phyloP scores from a whole-genome alignment of 1,139 yeast genomes.

The Yamadazyma atmosphaerica region DNA sequence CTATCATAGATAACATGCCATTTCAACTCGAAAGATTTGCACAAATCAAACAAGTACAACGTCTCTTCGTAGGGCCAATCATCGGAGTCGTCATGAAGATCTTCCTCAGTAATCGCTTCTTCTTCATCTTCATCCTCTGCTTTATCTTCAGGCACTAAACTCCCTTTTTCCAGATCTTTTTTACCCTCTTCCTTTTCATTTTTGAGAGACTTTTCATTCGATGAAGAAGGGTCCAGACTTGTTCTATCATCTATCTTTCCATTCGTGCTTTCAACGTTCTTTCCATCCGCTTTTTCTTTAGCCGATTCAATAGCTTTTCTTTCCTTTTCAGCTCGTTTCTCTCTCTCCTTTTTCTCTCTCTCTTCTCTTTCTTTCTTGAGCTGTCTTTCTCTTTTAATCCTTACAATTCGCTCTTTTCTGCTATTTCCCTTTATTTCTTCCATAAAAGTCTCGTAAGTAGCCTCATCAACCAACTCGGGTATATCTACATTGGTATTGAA shows the following conservation, averaged over 20 bases:
- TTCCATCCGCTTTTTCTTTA: slow-evolving; percentile 5
- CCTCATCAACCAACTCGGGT: slow-evolving; percentile 66
- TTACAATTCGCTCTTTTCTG: slow-evolving; percentile 21
- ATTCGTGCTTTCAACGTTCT: no score
- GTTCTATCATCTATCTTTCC: slow-evolving; percentile 3
- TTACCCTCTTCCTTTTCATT: slow-evolving; percentile 7
- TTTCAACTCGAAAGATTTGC: slow-evolving; percentile 73
- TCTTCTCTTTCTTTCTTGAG: slow-evolving; percentile 14
- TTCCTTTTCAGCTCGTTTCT: slow-evolving; percentile 9
- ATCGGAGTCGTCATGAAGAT: slow-evolving; percentile 5
- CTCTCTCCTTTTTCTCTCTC: slow-evolving; percentile 8
- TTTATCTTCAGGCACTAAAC: no score
- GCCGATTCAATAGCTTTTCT: slow-evolving; percentile 8
- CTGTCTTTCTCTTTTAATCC: slow-evolving; percentile 10
- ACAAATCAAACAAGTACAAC: slow-evolving; percentile 67
- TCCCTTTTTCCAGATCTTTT: slow-evolving; percentile 3
- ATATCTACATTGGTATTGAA: slow-evolving; percentile 69
- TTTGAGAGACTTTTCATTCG: no score
- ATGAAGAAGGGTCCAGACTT: neutral
- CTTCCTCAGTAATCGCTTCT: slow-evolving; percentile 1
- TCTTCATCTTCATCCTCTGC: slow-evolving; percentile 4
- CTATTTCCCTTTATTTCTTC: slow-evolving; percentile 27
- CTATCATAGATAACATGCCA: slow-evolving; percentile 88
- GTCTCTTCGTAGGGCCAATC: slow-evolving; percentile 85
- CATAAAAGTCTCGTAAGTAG: slow-evolving; percentile 58